phyloP scores from a whole-genome alignment of 2,329 filamentous ascomycete species.

The Ophiostoma himal-ulmi region DNA sequence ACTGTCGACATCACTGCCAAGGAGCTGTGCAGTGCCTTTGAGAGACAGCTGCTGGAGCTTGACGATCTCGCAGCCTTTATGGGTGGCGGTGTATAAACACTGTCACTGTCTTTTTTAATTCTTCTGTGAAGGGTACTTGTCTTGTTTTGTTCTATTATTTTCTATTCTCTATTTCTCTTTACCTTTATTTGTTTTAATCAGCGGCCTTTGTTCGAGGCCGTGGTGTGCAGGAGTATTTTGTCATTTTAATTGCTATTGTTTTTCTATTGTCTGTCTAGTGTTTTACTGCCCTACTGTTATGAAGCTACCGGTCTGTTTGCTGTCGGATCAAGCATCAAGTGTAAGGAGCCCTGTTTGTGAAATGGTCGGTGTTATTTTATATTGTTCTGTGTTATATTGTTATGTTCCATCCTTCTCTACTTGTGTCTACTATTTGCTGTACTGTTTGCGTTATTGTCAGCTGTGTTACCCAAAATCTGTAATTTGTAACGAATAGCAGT shows the following conservation, averaged over 20 bases:
- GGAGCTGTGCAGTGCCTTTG: constrained; percentile 54
- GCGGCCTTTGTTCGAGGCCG: constrained; percentile 11
- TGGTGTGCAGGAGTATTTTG: constrained; percentile 2
- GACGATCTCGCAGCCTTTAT: constrained; percentile 58
- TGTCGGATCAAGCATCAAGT: background rate
- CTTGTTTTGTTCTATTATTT: background rate
- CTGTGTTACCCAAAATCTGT: background rate
- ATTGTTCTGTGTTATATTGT: background rate
- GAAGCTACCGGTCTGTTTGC: background rate
- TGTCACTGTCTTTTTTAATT: background rate
- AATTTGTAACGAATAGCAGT: background rate
- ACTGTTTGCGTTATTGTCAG: background rate
- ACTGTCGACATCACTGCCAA: constrained; percentile 51
- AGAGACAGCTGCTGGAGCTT: constrained; percentile 54
- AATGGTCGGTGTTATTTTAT: background rate
- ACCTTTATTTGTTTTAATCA: constrained; percentile 8
- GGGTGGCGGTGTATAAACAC: constrained; percentile 51
- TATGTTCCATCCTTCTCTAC: background rate
- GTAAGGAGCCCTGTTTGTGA: background rate
- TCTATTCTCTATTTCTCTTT: background rate
- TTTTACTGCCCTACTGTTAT: background rate
- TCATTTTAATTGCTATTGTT: background rate
- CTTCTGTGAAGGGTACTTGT: constrained; percentile 1
- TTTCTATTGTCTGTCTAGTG: background rate
- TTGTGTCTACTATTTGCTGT: background rate